Conservation (phyloP, 495 filamentous ascomycete genomes). For the Penicillium coffeae region DNA sequence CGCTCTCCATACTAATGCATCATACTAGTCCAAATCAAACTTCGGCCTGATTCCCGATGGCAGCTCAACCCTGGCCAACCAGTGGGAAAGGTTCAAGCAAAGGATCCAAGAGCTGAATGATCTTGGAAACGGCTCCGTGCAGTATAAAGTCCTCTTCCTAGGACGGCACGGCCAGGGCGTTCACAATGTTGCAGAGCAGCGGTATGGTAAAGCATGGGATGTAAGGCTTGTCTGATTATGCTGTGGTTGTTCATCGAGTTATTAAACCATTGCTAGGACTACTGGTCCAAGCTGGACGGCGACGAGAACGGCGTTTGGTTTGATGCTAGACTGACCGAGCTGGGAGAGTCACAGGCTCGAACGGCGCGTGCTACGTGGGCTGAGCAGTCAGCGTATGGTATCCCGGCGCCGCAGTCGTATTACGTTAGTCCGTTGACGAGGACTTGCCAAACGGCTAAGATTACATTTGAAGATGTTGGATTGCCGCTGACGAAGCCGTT, state of each 20-base stretch:
- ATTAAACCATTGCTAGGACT: slow-evolving; percentile 39
- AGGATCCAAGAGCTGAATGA: slow-evolving; percentile 53
- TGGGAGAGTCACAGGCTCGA: slow-evolving; percentile 62
- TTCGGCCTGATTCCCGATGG: slow-evolving; percentile 60
- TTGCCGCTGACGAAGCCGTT: slow-evolving; percentile 53
- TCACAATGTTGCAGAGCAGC: slow-evolving; percentile 63
- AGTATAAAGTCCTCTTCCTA: slow-evolving; percentile 67
- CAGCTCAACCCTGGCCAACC: slow-evolving; percentile 48
- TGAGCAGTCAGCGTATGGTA: slow-evolving; percentile 46
- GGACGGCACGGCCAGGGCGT: slow-evolving; percentile 71
- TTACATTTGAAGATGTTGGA: slow-evolving; percentile 56
- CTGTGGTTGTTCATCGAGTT: too few species aligned
- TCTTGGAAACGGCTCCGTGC: slow-evolving; percentile 32
- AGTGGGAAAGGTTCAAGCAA: slow-evolving; percentile 62
- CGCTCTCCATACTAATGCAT: too few species aligned
- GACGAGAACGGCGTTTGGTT: slow-evolving; percentile 65
- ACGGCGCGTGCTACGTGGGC: slow-evolving; percentile 63
- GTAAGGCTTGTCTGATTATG: too few species aligned
- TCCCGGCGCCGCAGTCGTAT: slow-evolving; percentile 63
- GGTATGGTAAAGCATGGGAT: slow-evolving; percentile 66
- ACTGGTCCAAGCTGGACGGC: slow-evolving; percentile 71
- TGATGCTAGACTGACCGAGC: slow-evolving; percentile 65
- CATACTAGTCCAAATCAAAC: slow-evolving; percentile 44
- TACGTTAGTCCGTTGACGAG: slow-evolving; percentile 74
- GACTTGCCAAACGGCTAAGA: slow-evolving; percentile 60